Percentiles rank a stretch among this genome's conserved stretches.
These are phyloP conservation scores for Leishmania martiniquensis DNA, from an alignment of 208 protist species.

Conservation along the genomic window DNA sequence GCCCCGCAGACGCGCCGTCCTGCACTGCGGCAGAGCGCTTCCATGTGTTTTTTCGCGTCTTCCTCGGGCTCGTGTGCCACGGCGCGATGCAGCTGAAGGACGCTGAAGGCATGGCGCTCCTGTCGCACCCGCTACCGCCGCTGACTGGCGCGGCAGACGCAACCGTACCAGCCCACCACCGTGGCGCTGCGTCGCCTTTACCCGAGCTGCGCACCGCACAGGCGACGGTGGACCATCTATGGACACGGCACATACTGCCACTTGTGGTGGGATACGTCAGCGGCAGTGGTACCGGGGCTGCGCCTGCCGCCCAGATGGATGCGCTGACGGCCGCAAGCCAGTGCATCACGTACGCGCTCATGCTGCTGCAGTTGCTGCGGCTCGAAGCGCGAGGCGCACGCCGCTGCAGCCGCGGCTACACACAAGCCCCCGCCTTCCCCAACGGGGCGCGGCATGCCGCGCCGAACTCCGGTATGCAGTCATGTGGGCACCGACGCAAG, in stretches of 20 bases:
- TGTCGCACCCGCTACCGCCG: background rate
- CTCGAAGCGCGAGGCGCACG: background rate
- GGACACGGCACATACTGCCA: slow-evolving; percentile 18
- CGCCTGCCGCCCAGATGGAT: background rate
- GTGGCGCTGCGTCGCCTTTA: background rate
- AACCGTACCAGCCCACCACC: background rate
- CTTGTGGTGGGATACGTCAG: slow-evolving; percentile 18
- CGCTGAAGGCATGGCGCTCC: slow-evolving; percentile 4
- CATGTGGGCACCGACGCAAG: slow-evolving; percentile 1
- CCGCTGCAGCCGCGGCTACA: too few relatives aligned
- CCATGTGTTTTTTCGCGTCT: slow-evolving; percentile 25
- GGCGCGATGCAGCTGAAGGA: slow-evolving; percentile 12
- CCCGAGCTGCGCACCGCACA: background rate
- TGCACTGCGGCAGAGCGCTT: background rate
- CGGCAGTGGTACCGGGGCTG: background rate
- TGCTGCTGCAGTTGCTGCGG: slow-evolving; percentile 18
- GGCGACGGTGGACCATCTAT: background rate
- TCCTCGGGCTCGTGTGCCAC: slow-evolving; percentile 21
- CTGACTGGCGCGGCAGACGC: background rate
- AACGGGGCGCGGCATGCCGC: background rate
- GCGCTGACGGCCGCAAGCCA: slow-evolving; percentile 15
- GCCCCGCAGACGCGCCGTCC: background rate
- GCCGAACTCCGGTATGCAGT: background rate
- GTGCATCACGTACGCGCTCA: slow-evolving; percentile 11
- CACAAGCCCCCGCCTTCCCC: too few relatives aligned